phyloP scores from a whole-genome alignment of 192 early-diverging fungal species.

The Coemansia aciculifera region DNA sequence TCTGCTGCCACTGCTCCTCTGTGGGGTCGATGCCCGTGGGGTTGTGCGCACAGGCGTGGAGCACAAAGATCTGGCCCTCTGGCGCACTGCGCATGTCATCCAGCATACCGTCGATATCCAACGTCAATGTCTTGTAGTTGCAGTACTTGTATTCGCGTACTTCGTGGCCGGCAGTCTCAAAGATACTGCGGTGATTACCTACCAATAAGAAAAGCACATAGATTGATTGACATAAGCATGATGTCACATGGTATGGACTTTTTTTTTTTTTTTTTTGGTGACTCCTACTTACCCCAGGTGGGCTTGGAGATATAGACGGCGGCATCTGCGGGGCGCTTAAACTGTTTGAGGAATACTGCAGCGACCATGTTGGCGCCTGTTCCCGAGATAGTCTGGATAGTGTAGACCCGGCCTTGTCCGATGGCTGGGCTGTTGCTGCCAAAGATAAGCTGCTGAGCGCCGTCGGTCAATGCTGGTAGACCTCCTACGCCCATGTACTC shows the following conservation, averaged over 20 bases:
- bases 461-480: constrained; percentile 71
- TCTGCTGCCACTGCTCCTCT: constrained; percentile 87
- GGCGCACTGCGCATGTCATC: constrained; percentile 68
- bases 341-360: constrained; percentile 78
- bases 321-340: constrained; percentile 61
- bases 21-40: constrained; percentile 99
- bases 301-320: constrained; percentile 89
- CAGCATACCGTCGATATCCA: constrained; percentile 81
- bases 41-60: constrained; percentile 99
- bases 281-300: constrained; percentile 77
- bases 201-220: constrained; percentile 8
- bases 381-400: constrained; percentile 92
- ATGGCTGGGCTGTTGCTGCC: constrained; percentile 75
- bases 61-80: constrained; percentile 76
- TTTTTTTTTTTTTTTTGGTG: too few species aligned
- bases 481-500: constrained; percentile 94
- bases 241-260: too few species aligned
- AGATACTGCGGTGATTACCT: constrained; percentile 87
- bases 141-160: constrained; percentile 90
- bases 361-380: constrained; percentile 89
- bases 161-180: constrained; percentile 80
- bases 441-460: constrained; percentile 81
- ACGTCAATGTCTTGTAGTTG: constrained; percentile 71
- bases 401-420: constrained; percentile 66
- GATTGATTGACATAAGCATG: not conserved